phyloP scores from a whole-genome alignment of 176 grass and related monocot genomes.

The Leersia perrieri region DNA sequence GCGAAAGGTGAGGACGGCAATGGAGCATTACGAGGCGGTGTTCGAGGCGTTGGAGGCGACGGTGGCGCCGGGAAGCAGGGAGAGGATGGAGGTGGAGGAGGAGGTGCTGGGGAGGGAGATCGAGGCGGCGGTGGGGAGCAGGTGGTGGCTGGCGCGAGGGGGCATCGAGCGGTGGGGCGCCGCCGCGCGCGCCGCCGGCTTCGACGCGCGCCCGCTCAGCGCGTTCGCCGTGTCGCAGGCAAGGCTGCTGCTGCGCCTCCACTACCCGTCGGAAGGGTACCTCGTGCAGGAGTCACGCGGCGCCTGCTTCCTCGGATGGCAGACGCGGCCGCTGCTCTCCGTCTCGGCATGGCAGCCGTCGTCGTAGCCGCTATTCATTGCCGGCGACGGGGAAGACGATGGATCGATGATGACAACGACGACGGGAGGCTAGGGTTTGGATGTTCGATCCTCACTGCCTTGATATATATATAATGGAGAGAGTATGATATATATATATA shows the following conservation, averaged over 20 bases:
- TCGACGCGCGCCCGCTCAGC: constrained; percentile 61
- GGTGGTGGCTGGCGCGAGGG: constrained; percentile 57
- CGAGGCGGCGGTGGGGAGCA: constrained; percentile 48
- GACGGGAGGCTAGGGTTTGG: constrained; percentile 44
- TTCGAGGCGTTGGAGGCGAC: constrained; percentile 96
- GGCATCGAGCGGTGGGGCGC: constrained; percentile 71
- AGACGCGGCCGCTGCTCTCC: constrained; percentile 78
- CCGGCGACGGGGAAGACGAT: background rate
- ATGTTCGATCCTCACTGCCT: constrained; percentile 15
- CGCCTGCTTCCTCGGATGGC: constrained; percentile 85
- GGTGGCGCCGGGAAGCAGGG: constrained; percentile 71
- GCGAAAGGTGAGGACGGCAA: constrained; percentile 26
- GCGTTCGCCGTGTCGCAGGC: constrained; percentile 86
- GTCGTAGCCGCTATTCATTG: background rate
- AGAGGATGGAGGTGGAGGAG: constrained; percentile 79
- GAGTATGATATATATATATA: too few relatives aligned
- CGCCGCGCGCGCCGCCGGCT: constrained; percentile 49
- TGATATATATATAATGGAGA: constrained; percentile 27
- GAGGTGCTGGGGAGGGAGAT: constrained; percentile 78
- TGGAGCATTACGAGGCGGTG: constrained; percentile 80
- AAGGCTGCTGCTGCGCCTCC: constrained; percentile 79
- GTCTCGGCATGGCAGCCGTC: constrained; percentile 97
- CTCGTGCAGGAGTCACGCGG: constrained; percentile 74
- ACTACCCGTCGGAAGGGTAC: constrained; percentile 97
- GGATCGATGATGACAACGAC: background rate